Evolutionary conservation across 2,329 filamentous ascomycete species (phyloP).

Genomic region (Epichloe uncinata): DNA sequence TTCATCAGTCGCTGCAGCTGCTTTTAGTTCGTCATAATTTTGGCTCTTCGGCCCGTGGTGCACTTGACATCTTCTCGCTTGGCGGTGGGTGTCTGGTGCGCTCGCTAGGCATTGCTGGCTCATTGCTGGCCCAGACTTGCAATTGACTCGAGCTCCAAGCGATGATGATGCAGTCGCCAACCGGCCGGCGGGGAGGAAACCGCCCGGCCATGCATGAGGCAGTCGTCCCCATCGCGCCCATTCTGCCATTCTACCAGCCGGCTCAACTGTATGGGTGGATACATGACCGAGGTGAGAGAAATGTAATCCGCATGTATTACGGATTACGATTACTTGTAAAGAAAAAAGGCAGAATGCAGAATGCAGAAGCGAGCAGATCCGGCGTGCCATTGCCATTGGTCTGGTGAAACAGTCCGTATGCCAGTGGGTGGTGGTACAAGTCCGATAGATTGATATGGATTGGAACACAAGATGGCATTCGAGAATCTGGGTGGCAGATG

Average conservation of each 20-base stretch:
- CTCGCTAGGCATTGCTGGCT: not conserved
- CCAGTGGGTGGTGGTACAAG: not conserved
- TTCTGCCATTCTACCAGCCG: too few species aligned
- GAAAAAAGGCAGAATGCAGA: not conserved
- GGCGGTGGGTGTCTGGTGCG: not conserved
- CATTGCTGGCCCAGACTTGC: not conserved
- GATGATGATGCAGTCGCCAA: not conserved
- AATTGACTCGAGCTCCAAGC: not conserved
- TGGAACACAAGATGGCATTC: not conserved
- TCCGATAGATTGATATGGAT: not conserved
- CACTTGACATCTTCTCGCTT: not conserved
- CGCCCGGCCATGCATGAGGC: not conserved
- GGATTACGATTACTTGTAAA: too few species aligned
- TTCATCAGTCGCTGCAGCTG: not conserved
- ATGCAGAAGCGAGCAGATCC: not conserved
- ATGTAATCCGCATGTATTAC: not conserved
- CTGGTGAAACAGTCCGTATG: not conserved
- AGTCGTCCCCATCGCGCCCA: too few species aligned
- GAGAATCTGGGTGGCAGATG: not conserved
- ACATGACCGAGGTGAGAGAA: too few species aligned
- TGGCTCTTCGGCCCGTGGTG: not conserved
- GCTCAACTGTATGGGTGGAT: too few species aligned
- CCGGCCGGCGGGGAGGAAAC: not conserved
- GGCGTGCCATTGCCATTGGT: slow-evolving; percentile 4
- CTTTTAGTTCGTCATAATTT: not conserved